Conservation (phyloP, 352 stramenopile genomes). For the Phytophthora fragariaefolia region DNA sequence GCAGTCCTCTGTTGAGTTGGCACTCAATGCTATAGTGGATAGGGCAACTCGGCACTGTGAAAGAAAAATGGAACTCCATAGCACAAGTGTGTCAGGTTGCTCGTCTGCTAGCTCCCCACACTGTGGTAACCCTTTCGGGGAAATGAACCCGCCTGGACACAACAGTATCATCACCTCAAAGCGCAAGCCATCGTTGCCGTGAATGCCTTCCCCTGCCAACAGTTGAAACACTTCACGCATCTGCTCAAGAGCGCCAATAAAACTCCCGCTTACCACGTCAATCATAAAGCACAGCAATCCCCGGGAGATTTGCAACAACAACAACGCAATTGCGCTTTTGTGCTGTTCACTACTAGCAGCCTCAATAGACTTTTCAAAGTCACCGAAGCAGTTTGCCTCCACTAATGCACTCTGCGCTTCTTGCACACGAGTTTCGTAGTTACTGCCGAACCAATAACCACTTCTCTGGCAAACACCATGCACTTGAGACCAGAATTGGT, state of each 20-base stretch:
- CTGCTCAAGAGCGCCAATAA: constrained; percentile 64
- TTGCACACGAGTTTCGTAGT: constrained; percentile 32
- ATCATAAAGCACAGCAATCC: constrained; percentile 58
- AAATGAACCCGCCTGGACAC: constrained; percentile 47
- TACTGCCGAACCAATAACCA: constrained; percentile 54
- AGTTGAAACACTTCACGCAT: constrained; percentile 33
- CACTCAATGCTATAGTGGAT: not conserved
- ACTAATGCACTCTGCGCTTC: constrained; percentile 56
- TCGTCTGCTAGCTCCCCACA: constrained; percentile 65
- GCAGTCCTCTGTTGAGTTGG: not conserved
- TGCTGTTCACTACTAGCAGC: not conserved
- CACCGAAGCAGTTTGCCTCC: constrained; percentile 35
- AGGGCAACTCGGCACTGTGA: constrained; percentile 51
- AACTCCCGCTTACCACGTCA: constrained; percentile 54
- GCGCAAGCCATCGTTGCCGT: too few relatives aligned
- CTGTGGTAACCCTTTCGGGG: constrained; percentile 26
- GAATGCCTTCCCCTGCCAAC: too few relatives aligned
- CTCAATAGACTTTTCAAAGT: constrained; percentile 27
- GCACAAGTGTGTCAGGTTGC: constrained; percentile 39
- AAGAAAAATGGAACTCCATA: constrained; percentile 56
- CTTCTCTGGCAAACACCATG: constrained; percentile 40
- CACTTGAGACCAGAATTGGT: constrained; percentile 40
- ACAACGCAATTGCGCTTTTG: not conserved
- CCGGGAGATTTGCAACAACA: constrained; percentile 24
- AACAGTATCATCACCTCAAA: constrained; percentile 44